Base-by-base conservation (phyloP, 768 basidiomycete genomes). In the Russula compacta region DNA sequence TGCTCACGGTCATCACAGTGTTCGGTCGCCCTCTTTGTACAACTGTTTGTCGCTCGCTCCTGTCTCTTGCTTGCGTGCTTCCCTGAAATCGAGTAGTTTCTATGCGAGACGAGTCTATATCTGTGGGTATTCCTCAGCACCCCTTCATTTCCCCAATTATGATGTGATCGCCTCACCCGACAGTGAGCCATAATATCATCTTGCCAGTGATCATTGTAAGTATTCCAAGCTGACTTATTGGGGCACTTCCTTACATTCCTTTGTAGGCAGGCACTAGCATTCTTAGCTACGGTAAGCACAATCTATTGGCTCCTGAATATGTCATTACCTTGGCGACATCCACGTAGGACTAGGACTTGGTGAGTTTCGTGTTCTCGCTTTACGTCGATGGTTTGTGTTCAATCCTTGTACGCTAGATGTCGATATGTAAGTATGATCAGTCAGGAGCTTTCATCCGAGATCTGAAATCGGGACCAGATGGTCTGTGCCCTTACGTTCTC, bases 251-350 rank as follows among this genome's bases (percentile, higher is more conserved):
- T 43, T n/a, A n/a, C 14, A 29, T 15, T 3, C 7, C n/a, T 55
- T 43, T 1, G n/a, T 11, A 60, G 59, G 39, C 77, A n/a, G 46
- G 75, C 8, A 69, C 79, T 42, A 67, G 77, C 6, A 69, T 67
- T 43, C 66, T 80, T 48, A 76, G 78, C 63, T 79, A 78, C 64
- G 73, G 80, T 81, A 65, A 52, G 73, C 38, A 1, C 24, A 29
- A 29, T 29, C 24, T 29, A 29, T 3, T 29, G 24, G 24, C 24
- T 29, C 24, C 24, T 29, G 24, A 3, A 29, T 29, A 29, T 29
- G 24, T 29, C 24, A 38, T 54, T 3, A 7, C 21, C 29, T 56
- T 21, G n/a, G 11, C 33, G 43, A 29, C 24, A 33, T 58, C 33
- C 24, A 4, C 32, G 3, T 43, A 69, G 70, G 44, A 19, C 52